Evolutionary conservation across 345 rosid genomes (phyloP), one percentile per base, ranked within the genome.

Genomic region (Bruguiera parviflora): DNA sequence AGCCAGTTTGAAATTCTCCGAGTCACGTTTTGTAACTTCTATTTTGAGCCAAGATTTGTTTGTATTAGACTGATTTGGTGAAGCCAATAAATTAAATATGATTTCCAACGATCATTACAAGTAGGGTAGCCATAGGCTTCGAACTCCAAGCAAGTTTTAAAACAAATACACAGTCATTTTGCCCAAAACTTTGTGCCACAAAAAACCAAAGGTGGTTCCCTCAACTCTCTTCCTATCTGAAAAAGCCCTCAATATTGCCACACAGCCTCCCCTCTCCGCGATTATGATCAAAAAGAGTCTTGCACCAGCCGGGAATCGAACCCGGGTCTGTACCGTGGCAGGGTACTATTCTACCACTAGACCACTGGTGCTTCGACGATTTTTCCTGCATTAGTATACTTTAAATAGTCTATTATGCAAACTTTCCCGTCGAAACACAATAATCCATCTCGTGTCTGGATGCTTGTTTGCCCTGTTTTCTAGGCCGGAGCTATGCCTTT

Each of bases 291-390:
- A 1, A 9, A 8, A 39, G 0, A 9, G 0, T 0, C 0, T 3
- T 56, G 59, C 59, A 56, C 59, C 85, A 84, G 87, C 80, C 81
- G 83, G 82, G 79, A 71, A 77, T 85, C 85, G 88, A 89, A 87
- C 90, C 87, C 85, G 85, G 90, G 90, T 82, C 87, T 81, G 84
- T 82, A 89, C 89, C 82, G 84, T 87, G 86, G 88, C 84, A 87
- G 82, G 85, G 84, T 89, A 84, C 87, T 89, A 87, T 89, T 87
- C 89, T 89, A 89, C 87, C 89, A 56, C 59, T 56, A 85, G 90
- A 85, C 92, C 86, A 85, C 87, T 85, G 96, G 92, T 84, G 90
- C 87, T 1, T 0, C 10, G 1, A 1, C 0, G 28, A 1, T 27
- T 0, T 27, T 2, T 27, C 2, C 0, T 2, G 28, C 28, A 27